Conservation (phyloP, 768 basidiomycete species). For the Naematelia aurantialba region DNA sequence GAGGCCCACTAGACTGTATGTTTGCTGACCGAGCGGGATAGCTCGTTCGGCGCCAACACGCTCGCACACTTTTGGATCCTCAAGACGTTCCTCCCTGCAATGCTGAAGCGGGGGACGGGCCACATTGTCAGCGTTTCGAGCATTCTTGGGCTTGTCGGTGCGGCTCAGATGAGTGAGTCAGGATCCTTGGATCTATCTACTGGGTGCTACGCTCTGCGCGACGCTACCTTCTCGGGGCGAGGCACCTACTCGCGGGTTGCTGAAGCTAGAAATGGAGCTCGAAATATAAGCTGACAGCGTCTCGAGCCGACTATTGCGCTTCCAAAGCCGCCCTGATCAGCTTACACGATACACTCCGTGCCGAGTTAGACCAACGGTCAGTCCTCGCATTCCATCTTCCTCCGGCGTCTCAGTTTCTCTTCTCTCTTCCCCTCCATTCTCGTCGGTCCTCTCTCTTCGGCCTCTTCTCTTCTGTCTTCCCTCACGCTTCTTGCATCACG, state of each 20-base stretch:
- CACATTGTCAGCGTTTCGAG: conserved; percentile 86
- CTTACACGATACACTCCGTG: conserved; percentile 77
- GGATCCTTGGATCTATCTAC: too few relatives aligned
- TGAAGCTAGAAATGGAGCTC: too few relatives aligned
- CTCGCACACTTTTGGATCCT: conserved; percentile 86
- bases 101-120: conserved; percentile 72
- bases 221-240: too few relatives aligned
- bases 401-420: too few relatives aligned
- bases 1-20: too few relatives aligned
- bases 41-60: conserved; percentile 85
- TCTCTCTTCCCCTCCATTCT: conserved; percentile 13
- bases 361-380: conserved; percentile 77
- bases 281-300: conserved; percentile 11
- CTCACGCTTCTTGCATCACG: conserved; percentile 5
- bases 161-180: conserved; percentile 71
- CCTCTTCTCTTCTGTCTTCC: conserved; percentile 3
- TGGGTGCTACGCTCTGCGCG: too few relatives aligned
- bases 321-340: conserved; percentile 85
- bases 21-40: conserved; percentile 45
- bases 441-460: background rate
- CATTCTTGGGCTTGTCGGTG: conserved; percentile 66
- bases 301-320: conserved; percentile 77
- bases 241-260: too few relatives aligned
- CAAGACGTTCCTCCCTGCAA: conserved; percentile 85
- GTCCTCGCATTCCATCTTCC: conserved; percentile 14